Base-by-base conservation (phyloP, 1,284 basidiomycete species). In the Leccinum fuscescens region DNA sequence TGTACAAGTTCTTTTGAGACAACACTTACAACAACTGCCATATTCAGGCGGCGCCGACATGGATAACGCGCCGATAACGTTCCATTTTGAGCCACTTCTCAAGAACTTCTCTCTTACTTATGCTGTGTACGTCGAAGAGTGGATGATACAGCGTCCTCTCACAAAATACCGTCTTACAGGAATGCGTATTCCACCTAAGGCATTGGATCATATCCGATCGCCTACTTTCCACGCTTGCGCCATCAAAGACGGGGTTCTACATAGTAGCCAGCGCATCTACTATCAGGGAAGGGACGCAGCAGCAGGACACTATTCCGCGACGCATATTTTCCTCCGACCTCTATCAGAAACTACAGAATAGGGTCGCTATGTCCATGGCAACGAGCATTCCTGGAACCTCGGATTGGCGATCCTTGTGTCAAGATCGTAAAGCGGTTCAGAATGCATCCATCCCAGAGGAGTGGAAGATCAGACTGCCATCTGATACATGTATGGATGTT, bases 401-500 rank as follows among this genome's bases (percentile, higher is more conserved):
- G 7, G 64, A 70, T 51, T 66, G 65, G 69, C 66, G 55, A 15
- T 56, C 64, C 5, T 39, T 71, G 33, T 71, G 71, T 31, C 29
- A 57, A 3, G 53, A 12, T 29, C 68, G 66, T 17, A 72, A 67
- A 52, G 62, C 60, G 3, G 35, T 9, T 27, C 69, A 73, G 31
- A 60, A 65, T 8, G 67, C 62, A 1, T 69, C 69, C 53, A 73
- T 71, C 33, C 69, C 70, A 1, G 50, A 67, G 11, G 61, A 51
- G 15, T 73, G 69, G 69, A 57, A 22, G 52, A 64, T 73, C 59
- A 49, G 57, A 4, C 72, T 75, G 1, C 81, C 84, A 4, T 66
- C 79, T 1, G 70, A 77, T 29, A 72, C 78, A 35, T 71, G 75
- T 11, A 72, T 81, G 50, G 80, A 88, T 69, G 85, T 92, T 17